A percentile compares a stretch with the other conserved stretches of the same genome.
These are phyloP conservation scores for Oryza nivara DNA, from an alignment of 176 grass and related monocot species.

Conservation along the genomic window DNA sequence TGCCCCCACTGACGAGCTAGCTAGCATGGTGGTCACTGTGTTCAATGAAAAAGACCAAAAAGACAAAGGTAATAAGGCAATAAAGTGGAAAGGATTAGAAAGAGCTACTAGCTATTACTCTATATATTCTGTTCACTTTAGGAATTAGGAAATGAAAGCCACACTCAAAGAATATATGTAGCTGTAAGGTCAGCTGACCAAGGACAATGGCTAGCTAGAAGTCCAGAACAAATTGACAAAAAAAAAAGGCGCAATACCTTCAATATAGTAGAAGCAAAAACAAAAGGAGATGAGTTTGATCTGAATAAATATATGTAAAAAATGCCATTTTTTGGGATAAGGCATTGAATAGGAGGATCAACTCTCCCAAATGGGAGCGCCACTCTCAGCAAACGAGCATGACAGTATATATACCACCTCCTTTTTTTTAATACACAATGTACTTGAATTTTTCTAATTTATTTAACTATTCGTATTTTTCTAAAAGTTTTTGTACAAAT, in stretches of 20 bases:
- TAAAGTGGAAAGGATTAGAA: not conserved
- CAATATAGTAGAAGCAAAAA: not conserved
- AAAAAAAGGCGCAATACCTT: not conserved
- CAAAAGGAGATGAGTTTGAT: not conserved
- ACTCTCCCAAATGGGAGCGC: slow-evolving; percentile 33
- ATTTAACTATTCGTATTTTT: no score
- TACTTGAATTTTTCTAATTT: no score
- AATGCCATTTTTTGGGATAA: slow-evolving; percentile 14
- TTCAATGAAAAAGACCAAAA: slow-evolving; percentile 12
- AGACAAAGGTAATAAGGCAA: not conserved
- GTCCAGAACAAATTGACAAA: not conserved
- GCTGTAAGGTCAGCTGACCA: not conserved
- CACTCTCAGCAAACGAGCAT: slow-evolving; percentile 12
- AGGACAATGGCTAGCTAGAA: not conserved
- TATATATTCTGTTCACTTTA: slow-evolving; percentile 18
- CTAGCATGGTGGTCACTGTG: not conserved
- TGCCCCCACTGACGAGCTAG: not conserved
- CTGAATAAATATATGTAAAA: not conserved
- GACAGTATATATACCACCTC: slow-evolving; percentile 1
- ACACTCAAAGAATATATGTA: slow-evolving; percentile 12
- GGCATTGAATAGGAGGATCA: not conserved
- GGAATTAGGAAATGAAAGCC: slow-evolving; percentile 32
- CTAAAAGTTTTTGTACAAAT: no score
- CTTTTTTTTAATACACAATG: no score
- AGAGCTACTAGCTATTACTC: not conserved